Base-by-base conservation (phyloP, 371 early-diverging fungal genomes). In the Coemansia sp. region DNA sequence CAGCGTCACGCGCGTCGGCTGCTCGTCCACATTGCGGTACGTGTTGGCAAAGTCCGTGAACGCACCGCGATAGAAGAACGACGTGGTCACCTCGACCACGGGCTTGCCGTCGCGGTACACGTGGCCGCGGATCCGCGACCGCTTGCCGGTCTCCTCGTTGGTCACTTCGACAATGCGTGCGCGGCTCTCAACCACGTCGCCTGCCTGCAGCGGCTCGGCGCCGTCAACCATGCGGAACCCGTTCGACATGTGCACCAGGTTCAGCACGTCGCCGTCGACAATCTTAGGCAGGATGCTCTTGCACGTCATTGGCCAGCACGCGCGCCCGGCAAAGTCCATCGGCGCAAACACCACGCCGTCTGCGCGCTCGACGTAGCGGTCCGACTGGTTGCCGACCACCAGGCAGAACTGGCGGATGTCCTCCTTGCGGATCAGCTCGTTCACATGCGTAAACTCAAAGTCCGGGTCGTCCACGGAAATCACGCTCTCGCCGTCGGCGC, bases 311-410 rank as follows among this genome's bases (percentile, higher is more conserved):
- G 89, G 86, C 97, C 97, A 97, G 38, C 93, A 94, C 43, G 92
- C 92, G 57, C 94, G 94, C 55, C 94, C 94, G 52, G 93, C 94
- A 82, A 93, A 97, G 83, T 97, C 96, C 91, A 97, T 92, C 49
- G 97, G 97, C 36, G 96, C 94, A 66, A 77, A 82, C 42, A 90
- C 79, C 12, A 81, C 76, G 84, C 86, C 61, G 83, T 88, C 61
- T 87, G 88, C 81, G 91, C 93, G 78, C 80, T 88, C 86, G 69
- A 89, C 87, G 76, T 94, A 96, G 52, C 88, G 82, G 68, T 94
- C 94, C 34, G 95, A 92, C 69, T 89, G 87, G 81, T 97, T 97
- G 66, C 92, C 93, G 31, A 97, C 88, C 56, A 91, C 85, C 66
- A 91, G 90, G 76, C 89, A 88, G 83, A 97, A 95, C 40, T 61